phyloP scores from a whole-genome alignment of 352 stramenopile species.

The Globisporangium middletonii region DNA sequence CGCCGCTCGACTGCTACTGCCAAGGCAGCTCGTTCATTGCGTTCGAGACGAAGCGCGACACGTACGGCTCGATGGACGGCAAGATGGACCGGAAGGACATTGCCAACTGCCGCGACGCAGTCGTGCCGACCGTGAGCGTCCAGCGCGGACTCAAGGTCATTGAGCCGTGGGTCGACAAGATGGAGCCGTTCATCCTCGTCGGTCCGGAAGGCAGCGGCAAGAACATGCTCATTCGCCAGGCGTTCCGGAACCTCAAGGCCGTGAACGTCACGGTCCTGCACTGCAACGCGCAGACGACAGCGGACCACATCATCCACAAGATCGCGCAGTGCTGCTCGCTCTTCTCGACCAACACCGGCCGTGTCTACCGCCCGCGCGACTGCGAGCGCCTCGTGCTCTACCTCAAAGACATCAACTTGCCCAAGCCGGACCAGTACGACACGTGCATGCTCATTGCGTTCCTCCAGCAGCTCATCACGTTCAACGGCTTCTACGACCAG shows the following conservation, averaged over 20 bases:
- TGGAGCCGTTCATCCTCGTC: conserved; percentile 94
- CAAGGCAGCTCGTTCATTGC: conserved; percentile 51
- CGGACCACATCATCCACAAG: conserved; percentile 93
- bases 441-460: conserved; percentile 97
- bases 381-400: conserved; percentile 92
- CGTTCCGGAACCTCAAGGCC: conserved; percentile 75
- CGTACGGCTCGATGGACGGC: conserved; percentile 65
- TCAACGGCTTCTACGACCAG: conserved; percentile 95
- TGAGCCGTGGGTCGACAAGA: conserved; percentile 88
- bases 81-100: conserved; percentile 53
- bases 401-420: conserved; percentile 95
- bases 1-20: conserved; percentile 88
- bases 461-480: conserved; percentile 93
- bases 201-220: conserved; percentile 93
- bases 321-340: conserved; percentile 91
- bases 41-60: conserved; percentile 80
- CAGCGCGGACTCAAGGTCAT: conserved; percentile 87
- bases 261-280: conserved; percentile 85
- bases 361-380: conserved; percentile 91
- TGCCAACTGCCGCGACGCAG: conserved; percentile 25
- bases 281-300: conserved; percentile 93
- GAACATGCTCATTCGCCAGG: conserved; percentile 92
- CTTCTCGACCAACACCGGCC: conserved; percentile 87
- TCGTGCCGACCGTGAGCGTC: conserved; percentile 77
- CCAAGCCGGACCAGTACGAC: conserved; percentile 93